Base-by-base conservation (phyloP, 352 stramenopile species). In the Phytophthora ramorum region DNA sequence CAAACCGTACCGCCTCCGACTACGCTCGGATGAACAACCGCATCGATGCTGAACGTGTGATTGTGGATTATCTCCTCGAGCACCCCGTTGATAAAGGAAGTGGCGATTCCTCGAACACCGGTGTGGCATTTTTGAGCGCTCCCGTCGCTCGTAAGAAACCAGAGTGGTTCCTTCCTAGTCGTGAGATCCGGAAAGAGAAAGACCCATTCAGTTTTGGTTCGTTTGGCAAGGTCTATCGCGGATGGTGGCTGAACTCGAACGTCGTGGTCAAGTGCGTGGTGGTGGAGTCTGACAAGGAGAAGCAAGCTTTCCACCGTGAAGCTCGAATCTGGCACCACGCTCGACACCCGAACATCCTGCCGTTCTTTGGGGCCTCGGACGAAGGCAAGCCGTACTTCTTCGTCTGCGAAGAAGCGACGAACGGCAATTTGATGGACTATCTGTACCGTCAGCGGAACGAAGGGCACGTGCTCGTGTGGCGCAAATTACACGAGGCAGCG, bases 281-380 rank as follows among this genome's bases (percentile, higher is more conserved):
- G 1, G 47, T 58, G 7, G 46, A 49, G 20, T 43, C 46, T 2
- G 57, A 65, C 3, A 57, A 50, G 26, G 45, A 65, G 46, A 56
- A 55, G 26, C 34, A 37, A 35, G 47, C 57, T 19, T 65, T 53
- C n/a, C 46, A 52, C 13, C 46, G 37, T 7, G 28, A 69, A 45
- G 61, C 51, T 12, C 46, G 30, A 10, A 52, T 58, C 14, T 69
- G 61, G 61, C 52, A 59, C 16, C 51, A 60, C 3, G 46, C 57
- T 20, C 52, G 61, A 13, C 61, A 69, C 22, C 61, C 61, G 2
- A 69, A 69, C 53, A 49, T 69, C n/a, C 6, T 69, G 14, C 56
- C 56, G 4, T 57, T 69, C 35, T 63, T 63, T 37, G 61, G 61
- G 3, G 53, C 61, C 3, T 69, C 52, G 17, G 32, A 71, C 22